Base-by-base conservation (phyloP, 2,329 filamentous ascomycete genomes). In the Onygena corvina region DNA sequence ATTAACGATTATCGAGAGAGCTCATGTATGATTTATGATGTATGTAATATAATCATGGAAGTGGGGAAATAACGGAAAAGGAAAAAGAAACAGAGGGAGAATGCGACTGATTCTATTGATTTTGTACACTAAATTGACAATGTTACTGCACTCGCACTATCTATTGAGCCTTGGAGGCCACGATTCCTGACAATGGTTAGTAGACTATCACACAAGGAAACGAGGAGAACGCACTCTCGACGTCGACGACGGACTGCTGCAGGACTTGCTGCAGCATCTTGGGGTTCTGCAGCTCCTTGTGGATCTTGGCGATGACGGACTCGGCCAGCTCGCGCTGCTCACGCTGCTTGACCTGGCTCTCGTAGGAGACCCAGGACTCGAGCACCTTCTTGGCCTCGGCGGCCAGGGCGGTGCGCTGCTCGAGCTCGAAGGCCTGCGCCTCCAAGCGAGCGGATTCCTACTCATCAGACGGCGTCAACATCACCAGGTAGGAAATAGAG, bases 341-440 rank as follows among this genome's bases (percentile, higher is more conserved):
- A 70, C 92, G 84, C 76, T 90, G 84, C 85, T 96, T 98, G 66
- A 98, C 89, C 77, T 96, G 92, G 62, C 85, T 76, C 77, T 98
- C 92, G 72, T 98, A 98, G 68, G 92, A 85, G 57, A 96, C 89
- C 93, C 92, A 98, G 51, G 88, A 95, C 70, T 98, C 92, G 58
- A 98, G 82, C 52, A 96, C 92, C 54, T 78, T 65, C 83, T 95
- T 98, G 65, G 90, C 90, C 79, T 98, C 92, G 57, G 80, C 76
- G 52, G 88, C 88, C 58, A 98, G 77, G 61, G 88, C 85, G 54
- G 90, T 95, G 76, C 83, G 83, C 76, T 98, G 92, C 80, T 96
- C 88, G 60, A 96, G 81, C 79, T 96, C 88, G 73, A 84, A 98
- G 58, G 88, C 89, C 80, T 96, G 73, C 60, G 90, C 83, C 80